A percentile compares a stretch with the other conserved stretches of the same genome.
Conservation (phyloP, 352 stramenopile genomes). For the Pythium sp. region DNA sequence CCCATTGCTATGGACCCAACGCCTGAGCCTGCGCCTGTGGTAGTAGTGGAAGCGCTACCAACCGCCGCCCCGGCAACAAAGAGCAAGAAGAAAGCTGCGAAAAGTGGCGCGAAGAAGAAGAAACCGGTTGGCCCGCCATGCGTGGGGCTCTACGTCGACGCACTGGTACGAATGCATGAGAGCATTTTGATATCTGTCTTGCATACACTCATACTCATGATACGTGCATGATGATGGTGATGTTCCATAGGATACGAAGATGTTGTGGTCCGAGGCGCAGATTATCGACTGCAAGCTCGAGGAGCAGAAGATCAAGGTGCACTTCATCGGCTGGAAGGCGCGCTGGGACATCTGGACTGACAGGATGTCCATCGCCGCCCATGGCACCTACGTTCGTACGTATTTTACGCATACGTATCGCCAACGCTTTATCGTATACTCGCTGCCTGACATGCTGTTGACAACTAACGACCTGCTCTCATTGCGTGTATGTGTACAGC, state of each 20-base stretch:
- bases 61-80: conserved; percentile 10
- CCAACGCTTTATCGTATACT: not conserved
- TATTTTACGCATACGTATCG: conserved; percentile 8
- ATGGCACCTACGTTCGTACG: conserved; percentile 54
- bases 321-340: conserved; percentile 68
- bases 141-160: conserved; percentile 66
- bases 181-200: not conserved
- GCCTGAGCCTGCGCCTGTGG: conserved; percentile 5
- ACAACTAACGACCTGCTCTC: not conserved
- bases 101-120: conserved; percentile 13
- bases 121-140: conserved; percentile 28
- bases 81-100: conserved; percentile 21
- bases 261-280: conserved; percentile 63
- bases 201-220: no score
- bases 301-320: conserved; percentile 65
- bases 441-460: not conserved
- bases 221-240: not conserved
- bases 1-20: conserved; percentile 3
- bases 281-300: conserved; percentile 63
- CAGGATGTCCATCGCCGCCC: conserved; percentile 52
- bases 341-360: conserved; percentile 77
- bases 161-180: conserved; percentile 28
- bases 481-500: conserved; percentile 3
- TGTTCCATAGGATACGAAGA: conserved; percentile 52
- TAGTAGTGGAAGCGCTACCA: conserved; percentile 7